Percentiles rank a stretch among this genome's conserved stretches.
Conservation (phyloP, 1,139 yeast species). For the Kurtzmaniella quercitrusa region DNA sequence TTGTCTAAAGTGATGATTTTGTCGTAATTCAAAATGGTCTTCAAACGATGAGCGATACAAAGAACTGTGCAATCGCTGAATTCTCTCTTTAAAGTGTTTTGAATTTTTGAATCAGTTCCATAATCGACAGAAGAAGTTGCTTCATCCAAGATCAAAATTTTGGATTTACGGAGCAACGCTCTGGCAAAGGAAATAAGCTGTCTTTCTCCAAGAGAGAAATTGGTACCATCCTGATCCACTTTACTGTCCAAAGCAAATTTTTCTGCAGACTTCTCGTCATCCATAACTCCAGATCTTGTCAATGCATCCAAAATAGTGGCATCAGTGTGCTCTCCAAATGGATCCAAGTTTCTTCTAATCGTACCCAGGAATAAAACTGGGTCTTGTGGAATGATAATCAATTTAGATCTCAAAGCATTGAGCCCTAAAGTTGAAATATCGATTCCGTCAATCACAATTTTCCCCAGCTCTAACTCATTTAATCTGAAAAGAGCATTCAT, state of each 20-base stretch:
- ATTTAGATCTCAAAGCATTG: slow-evolving; percentile 26
- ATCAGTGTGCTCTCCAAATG: slow-evolving; percentile 34
- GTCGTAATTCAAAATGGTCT: slow-evolving; percentile 36
- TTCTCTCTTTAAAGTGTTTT: slow-evolving; percentile 29
- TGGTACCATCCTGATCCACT: slow-evolving; percentile 37
- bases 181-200: slow-evolving; percentile 40
- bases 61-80: slow-evolving; percentile 34
- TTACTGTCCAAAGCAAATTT: slow-evolving; percentile 31
- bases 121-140: slow-evolving; percentile 43
- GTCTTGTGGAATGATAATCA: slow-evolving; percentile 44
- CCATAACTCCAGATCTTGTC: slow-evolving; percentile 41
- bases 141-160: slow-evolving; percentile 37
- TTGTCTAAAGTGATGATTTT: slow-evolving; percentile 32
- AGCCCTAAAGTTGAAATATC: slow-evolving; percentile 25
- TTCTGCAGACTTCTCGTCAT: slow-evolving; percentile 19
- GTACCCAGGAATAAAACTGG: slow-evolving; percentile 40
- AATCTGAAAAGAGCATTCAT: slow-evolving; percentile 19
- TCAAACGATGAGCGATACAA: slow-evolving; percentile 40
- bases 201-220: slow-evolving; percentile 39
- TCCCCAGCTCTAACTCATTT: slow-evolving; percentile 14
- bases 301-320: slow-evolving; percentile 41
- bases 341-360: slow-evolving; percentile 40
- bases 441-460: slow-evolving; percentile 15
- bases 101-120: slow-evolving; percentile 37
- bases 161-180: slow-evolving; percentile 35